These are phyloP conservation scores for Paramecium caudatum DNA, from an alignment of 73 alveolate species.

Conservation along the genomic window DNA sequence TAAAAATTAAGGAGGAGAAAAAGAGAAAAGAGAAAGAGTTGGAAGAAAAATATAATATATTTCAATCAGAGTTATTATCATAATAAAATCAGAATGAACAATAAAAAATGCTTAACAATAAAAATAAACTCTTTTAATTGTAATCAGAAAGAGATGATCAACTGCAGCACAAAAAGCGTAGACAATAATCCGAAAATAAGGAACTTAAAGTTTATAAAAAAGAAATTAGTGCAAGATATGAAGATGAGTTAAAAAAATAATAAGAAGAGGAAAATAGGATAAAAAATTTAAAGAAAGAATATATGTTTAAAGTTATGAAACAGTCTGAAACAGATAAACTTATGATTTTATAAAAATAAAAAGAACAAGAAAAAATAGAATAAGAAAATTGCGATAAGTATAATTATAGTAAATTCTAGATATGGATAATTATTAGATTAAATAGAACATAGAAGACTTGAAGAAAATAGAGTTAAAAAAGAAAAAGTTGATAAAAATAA, in stretches of 20 bases:
- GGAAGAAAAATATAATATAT: conserved; percentile 38
- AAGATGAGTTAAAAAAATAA: background rate
- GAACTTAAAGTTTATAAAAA: conserved; percentile 4
- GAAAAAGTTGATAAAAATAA: conserved; percentile 50
- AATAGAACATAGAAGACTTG: conserved; percentile 30
- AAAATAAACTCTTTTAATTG: background rate
- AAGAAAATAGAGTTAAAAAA: background rate
- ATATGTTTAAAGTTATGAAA: conserved; percentile 53
- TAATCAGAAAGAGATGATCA: conserved; percentile 32
- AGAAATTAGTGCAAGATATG: conserved; percentile 8
- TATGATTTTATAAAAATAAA: background rate
- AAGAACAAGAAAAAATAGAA: conserved; percentile 29
- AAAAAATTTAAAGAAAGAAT: conserved; percentile 34
- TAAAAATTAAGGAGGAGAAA: conserved; percentile 20
- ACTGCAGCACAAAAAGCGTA: background rate
- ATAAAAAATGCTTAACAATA: background rate
- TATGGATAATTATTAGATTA: conserved; percentile 61
- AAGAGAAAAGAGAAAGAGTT: conserved; percentile 30
- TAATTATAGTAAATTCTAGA: background rate
- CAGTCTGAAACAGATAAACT: conserved; percentile 48
- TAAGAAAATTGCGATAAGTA: conserved; percentile 43
- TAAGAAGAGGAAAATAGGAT: conserved; percentile 15
- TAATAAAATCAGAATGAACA: background rate
- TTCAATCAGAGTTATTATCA: background rate
- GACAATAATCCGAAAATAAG: background rate